Percentiles rank a stretch among this genome's conserved stretches.
phyloP scores from a whole-genome alignment of 139 green algal genomes.

The Tetradesmus lagerheimii region DNA sequence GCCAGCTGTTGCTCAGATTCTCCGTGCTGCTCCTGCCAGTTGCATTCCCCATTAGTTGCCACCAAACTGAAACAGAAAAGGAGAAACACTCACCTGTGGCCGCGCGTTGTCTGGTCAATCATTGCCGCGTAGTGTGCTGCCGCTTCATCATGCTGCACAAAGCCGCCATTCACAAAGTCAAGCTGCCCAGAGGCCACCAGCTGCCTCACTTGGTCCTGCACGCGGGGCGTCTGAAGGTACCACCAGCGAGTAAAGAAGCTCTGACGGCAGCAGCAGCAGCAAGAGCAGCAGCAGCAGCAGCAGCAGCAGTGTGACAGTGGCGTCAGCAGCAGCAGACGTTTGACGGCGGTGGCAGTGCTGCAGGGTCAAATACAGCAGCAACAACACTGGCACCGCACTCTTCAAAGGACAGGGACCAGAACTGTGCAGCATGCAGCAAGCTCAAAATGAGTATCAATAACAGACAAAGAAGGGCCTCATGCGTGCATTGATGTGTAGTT shows the following conservation, averaged over 20 bases:
- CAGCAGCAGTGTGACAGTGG: neutral
- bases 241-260: slow-evolving; percentile 92
- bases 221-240: slow-evolving; percentile 68
- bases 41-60: too few species aligned
- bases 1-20: neutral
- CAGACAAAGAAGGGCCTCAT: too few species aligned
- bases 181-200: slow-evolving; percentile 74
- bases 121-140: slow-evolving; percentile 84
- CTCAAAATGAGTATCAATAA: too few species aligned
- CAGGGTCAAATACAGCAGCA: neutral
- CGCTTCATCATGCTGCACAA: slow-evolving; percentile 95
- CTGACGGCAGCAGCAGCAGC: neutral
- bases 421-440: too few species aligned
- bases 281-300: neutral
- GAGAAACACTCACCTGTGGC: too few species aligned
- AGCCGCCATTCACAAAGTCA: slow-evolving; percentile 88
- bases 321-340: too few species aligned
- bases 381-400: too few species aligned
- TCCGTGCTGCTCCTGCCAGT: too few species aligned
- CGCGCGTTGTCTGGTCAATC: slow-evolving; percentile 92
- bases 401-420: too few species aligned
- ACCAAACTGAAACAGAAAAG: too few species aligned
- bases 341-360: too few species aligned
- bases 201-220: slow-evolving; percentile 50
- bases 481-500: too few species aligned